phyloP scores from a whole-genome alignment of 306 rosid species.

The Prunus campanulata region DNA sequence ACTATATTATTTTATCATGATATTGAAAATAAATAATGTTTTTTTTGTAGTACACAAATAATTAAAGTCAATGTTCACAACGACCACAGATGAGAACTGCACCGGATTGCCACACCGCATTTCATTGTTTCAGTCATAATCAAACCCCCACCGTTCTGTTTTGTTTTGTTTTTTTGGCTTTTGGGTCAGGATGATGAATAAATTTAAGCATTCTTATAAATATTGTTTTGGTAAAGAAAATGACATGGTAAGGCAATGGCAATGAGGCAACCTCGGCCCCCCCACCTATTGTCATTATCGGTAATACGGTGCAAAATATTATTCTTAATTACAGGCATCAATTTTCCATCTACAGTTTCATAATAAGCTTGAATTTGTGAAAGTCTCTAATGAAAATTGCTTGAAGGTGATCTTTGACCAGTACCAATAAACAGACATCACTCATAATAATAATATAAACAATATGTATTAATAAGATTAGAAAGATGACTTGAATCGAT shows the following conservation, averaged over 20 bases:
- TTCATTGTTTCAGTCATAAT: not conserved
- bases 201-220: not conserved
- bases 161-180: not conserved
- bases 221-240: not conserved
- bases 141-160: not conserved
- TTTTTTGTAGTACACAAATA: not conserved
- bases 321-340: not conserved
- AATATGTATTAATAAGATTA: not conserved
- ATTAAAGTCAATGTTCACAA: not conserved
- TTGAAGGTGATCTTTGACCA: not conserved
- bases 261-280: not conserved
- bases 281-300: not conserved
- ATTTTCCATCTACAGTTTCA: not conserved
- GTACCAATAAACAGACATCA: not conserved
- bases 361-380: not conserved
- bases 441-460: not conserved
- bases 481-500: too few relatives aligned
- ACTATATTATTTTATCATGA: not conserved
- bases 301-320: not conserved
- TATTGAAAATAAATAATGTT: not conserved
- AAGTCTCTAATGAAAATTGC: not conserved
- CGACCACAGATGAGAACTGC: not conserved
- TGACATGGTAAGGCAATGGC: not conserved
- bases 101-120: not conserved
- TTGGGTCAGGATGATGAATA: not conserved